Evolutionary conservation across 306 rosid genomes (phyloP), one percentile per base, ranked within the genome.

Genomic region (Parietaria judaica): DNA sequence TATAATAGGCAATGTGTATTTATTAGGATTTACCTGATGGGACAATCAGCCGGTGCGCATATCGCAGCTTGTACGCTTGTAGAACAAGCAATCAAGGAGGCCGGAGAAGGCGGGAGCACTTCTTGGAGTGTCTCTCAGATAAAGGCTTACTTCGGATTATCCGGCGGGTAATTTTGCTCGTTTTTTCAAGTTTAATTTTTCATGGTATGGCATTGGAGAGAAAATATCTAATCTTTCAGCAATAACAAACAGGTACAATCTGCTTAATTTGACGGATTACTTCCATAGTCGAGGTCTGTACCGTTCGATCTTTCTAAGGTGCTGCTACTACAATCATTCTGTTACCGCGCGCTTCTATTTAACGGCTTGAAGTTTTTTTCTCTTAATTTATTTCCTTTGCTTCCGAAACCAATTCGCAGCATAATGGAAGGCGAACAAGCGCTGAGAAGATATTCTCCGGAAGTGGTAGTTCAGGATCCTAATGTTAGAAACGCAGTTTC

Each of bases 1-100:
- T 23, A 23, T 23, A 23, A 23, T 23, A 23, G 1, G 31, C 31
- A 23, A 23, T 23, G 31, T 23, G 31, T 23, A 23, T 23, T 23
- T 23, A 23, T 23, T 23, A 91, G 98, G 82, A 79, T 91, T 80
- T 91, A 80, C 72, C 66, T 91, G 55, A 91, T 91, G 98, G 98
- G 98, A 68, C 98, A 91, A 74, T 91, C 98, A 51, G 98, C 98
- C 52, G 98, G 98, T 64, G 96, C 98, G 56, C 98, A 91, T 79
- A 87, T 91, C 72, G 95, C 88, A 60, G 96, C 98, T 11, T 91
- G 96, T 69, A 54, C 87, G 13, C 76, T 91, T 1, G 47, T 91
- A 56, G 89, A 81, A 75, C 96, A 85, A 72, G 98, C 92, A 78
- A 85, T 88, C 71, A 91, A 83, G 76, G 95, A 91, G 78, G 89